Evolutionary conservation across 2,329 filamentous ascomycete genomes (phyloP).

Genomic region (Chalaropsis thielavioides): DNA sequence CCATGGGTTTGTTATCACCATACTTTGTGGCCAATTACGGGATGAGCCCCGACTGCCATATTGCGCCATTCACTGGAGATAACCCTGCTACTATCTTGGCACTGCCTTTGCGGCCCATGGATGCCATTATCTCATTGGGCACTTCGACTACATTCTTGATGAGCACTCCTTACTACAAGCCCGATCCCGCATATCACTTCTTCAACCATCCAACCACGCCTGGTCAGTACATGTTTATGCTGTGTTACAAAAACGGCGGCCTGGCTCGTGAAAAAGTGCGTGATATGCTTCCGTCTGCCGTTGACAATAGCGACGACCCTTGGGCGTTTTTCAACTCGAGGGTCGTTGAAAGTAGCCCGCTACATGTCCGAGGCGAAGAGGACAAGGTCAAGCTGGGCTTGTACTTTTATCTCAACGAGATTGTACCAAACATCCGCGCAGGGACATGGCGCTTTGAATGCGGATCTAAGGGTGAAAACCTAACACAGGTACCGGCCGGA

Average conservation of each 20-base stretch:
- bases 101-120: conserved; percentile 69
- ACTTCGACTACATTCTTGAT: conserved; percentile 96
- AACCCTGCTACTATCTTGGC: conserved; percentile 92
- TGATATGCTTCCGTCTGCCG: conserved; percentile 52
- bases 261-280: conserved; percentile 82
- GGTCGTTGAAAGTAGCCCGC: conserved; percentile 51
- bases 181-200: conserved; percentile 86
- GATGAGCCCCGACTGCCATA: conserved; percentile 57
- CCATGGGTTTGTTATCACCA: conserved; percentile 56
- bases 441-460: conserved; percentile 76
- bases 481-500: conserved; percentile 25
- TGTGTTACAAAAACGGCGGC: conserved; percentile 98
- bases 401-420: conserved; percentile 92
- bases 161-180: conserved; percentile 83
- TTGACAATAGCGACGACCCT: conserved; percentile 31
- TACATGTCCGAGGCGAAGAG: conserved; percentile 42
- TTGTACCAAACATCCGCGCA: conserved; percentile 76
- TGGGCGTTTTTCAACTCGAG: conserved; percentile 74
- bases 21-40: conserved; percentile 74
- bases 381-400: conserved; percentile 70
- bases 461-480: conserved; percentile 38
- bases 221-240: conserved; percentile 98
- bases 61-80: conserved; percentile 85
- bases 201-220: conserved; percentile 91
- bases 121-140: conserved; percentile 87